phyloP scores from a whole-genome alignment of 306 rosid species.

The Castanea crenata region DNA sequence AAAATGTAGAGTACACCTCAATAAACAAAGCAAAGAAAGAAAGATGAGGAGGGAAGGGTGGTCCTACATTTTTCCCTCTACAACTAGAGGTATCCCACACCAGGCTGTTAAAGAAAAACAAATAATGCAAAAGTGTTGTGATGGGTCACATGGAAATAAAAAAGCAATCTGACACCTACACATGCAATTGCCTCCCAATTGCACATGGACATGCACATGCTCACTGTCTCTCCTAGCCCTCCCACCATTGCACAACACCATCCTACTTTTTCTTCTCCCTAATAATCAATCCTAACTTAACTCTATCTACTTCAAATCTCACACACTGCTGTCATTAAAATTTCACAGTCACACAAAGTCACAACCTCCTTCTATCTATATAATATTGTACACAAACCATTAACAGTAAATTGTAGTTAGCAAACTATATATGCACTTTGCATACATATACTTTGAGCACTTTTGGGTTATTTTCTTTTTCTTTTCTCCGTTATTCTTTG shows the following conservation, averaged over 20 bases:
- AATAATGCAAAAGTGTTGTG: slow-evolving; percentile 53
- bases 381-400: slow-evolving; percentile 53
- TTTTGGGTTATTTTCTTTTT: slow-evolving; percentile 11
- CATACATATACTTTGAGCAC: slow-evolving; percentile 21
- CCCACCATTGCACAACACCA: slow-evolving; percentile 35
- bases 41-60: slow-evolving; percentile 25
- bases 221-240: slow-evolving; percentile 54
- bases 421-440: slow-evolving; percentile 38
- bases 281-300: slow-evolving; percentile 8
- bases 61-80: slow-evolving; percentile 46
- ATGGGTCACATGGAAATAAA: slow-evolving; percentile 69
- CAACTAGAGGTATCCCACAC: slow-evolving; percentile 45
- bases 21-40: slow-evolving; percentile 24
- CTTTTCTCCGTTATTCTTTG: slow-evolving; percentile 10
- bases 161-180: slow-evolving; percentile 83
- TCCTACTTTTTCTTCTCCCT: slow-evolving; percentile 9
- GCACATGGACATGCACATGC: slow-evolving; percentile 71
- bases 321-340: slow-evolving; percentile 35
- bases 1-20: slow-evolving; percentile 32
- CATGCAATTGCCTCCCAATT: slow-evolving; percentile 80
- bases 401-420: slow-evolving; percentile 48
- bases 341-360: slow-evolving; percentile 40
- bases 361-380: slow-evolving; percentile 24
- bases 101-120: slow-evolving; percentile 68
- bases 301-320: slow-evolving; percentile 26